A percentile compares a stretch with the other conserved stretches of the same genome.
Conservation (phyloP, 305 asterid species). For the Fraxinus baroniana region DNA sequence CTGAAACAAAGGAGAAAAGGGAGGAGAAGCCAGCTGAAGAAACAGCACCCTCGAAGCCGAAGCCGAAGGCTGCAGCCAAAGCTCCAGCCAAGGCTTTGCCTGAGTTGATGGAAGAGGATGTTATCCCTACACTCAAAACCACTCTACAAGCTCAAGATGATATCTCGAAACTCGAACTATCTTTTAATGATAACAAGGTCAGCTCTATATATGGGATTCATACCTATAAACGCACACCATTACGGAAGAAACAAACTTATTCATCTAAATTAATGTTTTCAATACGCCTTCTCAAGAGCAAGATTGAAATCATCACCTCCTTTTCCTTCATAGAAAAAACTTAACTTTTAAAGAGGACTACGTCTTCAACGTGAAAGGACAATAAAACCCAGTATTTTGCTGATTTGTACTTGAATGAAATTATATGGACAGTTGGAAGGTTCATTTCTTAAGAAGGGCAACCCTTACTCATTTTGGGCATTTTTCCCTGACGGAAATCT, state of each 20-base stretch:
- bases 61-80: slow-evolving; percentile 58
- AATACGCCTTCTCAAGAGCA: background rate
- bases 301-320: background rate
- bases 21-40: slow-evolving; percentile 36
- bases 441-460: slow-evolving; percentile 62
- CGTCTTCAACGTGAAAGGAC: background rate
- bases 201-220: background rate
- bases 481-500: slow-evolving; percentile 74
- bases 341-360: background rate
- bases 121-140: slow-evolving; percentile 61
- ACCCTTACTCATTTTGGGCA: slow-evolving; percentile 76
- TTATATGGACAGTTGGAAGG: slow-evolving; percentile 66
- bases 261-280: background rate
- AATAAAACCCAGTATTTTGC: background rate
- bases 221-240: background rate
- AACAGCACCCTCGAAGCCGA: slow-evolving; percentile 31
- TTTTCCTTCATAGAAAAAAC: background rate
- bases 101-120: slow-evolving; percentile 75
- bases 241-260: background rate
- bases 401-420: slow-evolving; percentile 16
- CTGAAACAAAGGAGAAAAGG: slow-evolving; percentile 63
- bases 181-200: slow-evolving; percentile 60
- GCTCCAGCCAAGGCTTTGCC: slow-evolving; percentile 67
- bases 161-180: slow-evolving; percentile 47
- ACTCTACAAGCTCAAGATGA: slow-evolving; percentile 62